Evolutionary conservation across 192 early-diverging fungal genomes (phyloP), one percentile per base, ranked within the genome.

Genomic region (Martensiomyces pterosporus): DNA sequence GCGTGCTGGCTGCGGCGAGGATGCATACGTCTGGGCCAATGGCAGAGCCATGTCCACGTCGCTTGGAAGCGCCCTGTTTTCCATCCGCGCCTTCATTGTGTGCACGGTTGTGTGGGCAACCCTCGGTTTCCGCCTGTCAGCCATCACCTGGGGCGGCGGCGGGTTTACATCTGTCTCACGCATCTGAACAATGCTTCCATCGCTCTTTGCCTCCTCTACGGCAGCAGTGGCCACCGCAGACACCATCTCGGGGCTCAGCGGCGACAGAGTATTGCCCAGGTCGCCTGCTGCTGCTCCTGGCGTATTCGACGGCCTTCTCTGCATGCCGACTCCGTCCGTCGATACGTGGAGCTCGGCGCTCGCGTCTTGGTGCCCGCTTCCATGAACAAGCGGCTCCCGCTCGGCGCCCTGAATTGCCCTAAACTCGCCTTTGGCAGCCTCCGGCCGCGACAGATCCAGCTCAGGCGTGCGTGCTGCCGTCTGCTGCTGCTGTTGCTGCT

Each of bases 61-160:
- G 9, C 52, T 44, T 16, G 42, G 35, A 10, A 24, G 52, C 24
- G 29, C 45, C 10, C 57, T 49, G 60, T 67, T 75, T 37, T 67
- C 64, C 71, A 75, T 75, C 9, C 71, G 58, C 17, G 71, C 71
- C 55, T 67, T 58, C 64, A 75, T 62, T 16, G 64, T 59, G 36
- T 67, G 64, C 12, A 64, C 71, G 0, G 71, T 62, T 9, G 71
- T 55, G 34, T 75, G 71, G 8, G 52, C 63, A 9, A 75, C 60
- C 4, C 71, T 64, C 17, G 71, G 52, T 45, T 67, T 75, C 60
- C 71, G 71, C 13, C 71, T 39, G 56, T 75, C 71, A 1, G 71
- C 71, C 29, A 75, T 37, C n/a, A 67, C 71, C 22, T 75, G 71
- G 18, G 71, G 71, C 48, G 71, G 71, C n/a, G 46, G 44, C 3